Percentiles rank a stretch among this genome's conserved stretches.
Evolutionary conservation across 139 green algal genomes (phyloP).

Genomic region (Coelastrella sp.): DNA sequence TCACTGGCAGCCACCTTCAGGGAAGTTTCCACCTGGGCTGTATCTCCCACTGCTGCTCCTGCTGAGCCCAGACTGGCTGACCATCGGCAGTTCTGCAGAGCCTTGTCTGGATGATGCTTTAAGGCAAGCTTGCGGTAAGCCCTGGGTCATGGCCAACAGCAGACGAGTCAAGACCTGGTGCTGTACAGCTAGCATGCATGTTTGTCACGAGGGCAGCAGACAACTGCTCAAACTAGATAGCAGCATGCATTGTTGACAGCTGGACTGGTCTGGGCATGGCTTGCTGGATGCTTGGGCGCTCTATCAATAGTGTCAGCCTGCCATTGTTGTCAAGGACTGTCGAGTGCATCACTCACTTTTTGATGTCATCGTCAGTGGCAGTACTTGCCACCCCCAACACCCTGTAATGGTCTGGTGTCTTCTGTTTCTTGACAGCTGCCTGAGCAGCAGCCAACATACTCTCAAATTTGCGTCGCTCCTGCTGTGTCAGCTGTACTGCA

Average conservation of each 20-base stretch:
- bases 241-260: too few species aligned
- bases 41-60: background rate
- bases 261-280: too few species aligned
- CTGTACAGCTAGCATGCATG: too few species aligned
- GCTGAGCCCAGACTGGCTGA: background rate
- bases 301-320: too few species aligned
- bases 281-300: too few species aligned
- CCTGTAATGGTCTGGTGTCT: slow-evolving; percentile 73
- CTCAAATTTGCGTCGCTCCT: slow-evolving; percentile 24
- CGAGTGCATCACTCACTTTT: slow-evolving; percentile 31
- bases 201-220: too few species aligned
- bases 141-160: slow-evolving; percentile 29
- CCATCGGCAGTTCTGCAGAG: slow-evolving; percentile 53
- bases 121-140: slow-evolving; percentile 71
- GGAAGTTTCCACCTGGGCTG: slow-evolving; percentile 43
- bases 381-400: slow-evolving; percentile 63
- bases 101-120: slow-evolving; percentile 79
- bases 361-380: slow-evolving; percentile 29
- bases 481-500: background rate
- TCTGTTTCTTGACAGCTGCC: slow-evolving; percentile 49
- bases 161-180: background rate
- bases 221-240: too few species aligned
- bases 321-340: too few species aligned
- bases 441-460: slow-evolving; percentile 42
- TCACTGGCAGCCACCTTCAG: slow-evolving; percentile 60